Evolutionary conservation across 108 stramenopile genomes (phyloP), one percentile per base, ranked within the genome.

Genomic region (Discostella stelligeroides): DNA sequence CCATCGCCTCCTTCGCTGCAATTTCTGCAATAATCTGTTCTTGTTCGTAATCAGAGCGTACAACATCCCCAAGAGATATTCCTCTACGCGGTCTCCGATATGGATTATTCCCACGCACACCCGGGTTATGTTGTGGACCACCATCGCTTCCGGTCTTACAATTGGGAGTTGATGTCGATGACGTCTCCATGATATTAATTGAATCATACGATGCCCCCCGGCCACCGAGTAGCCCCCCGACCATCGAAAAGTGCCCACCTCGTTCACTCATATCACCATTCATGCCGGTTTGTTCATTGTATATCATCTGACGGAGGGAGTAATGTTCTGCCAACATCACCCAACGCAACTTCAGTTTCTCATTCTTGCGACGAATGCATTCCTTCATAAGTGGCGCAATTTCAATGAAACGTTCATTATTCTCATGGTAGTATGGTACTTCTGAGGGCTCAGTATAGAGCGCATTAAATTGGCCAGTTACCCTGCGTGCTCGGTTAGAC

Each of bases 1-100:
- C 93, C 89, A 92, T 88, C 20, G 87, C 86, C 68, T 91, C 93
- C 46, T 90, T 88, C 5, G 90, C 93, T 10, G 93, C 88, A 47
- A 95, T 79, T 55, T 95, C 88, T 20, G 88, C 89, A 66, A 95
- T 95, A 17, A 92, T 92, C 60, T 95, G 93, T 57, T 95, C 93
- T 65, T 92, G 93, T 66, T 95, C 93, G 70, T 95, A 95, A 47
- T 95, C 93, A 27, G 84, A 81, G 15, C 93, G 77, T 2, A 91
- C 91, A 45, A 90, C 84, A 61, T 85, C 85, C 27, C 84, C 81
- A 9, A 69, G 70, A 14, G 63, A 47, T 18, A 76, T 48, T 10
- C 75, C 75, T 20, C 92, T 66, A 20, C 92, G 84, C 4, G 92
- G 86, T 41, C 92, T 68, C 5, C 92, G 83, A 63, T 94, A 94